These are phyloP conservation scores for Phaseolus coccineus DNA, from an alignment of 331 rosid genomes.

Conservation along the genomic window DNA sequence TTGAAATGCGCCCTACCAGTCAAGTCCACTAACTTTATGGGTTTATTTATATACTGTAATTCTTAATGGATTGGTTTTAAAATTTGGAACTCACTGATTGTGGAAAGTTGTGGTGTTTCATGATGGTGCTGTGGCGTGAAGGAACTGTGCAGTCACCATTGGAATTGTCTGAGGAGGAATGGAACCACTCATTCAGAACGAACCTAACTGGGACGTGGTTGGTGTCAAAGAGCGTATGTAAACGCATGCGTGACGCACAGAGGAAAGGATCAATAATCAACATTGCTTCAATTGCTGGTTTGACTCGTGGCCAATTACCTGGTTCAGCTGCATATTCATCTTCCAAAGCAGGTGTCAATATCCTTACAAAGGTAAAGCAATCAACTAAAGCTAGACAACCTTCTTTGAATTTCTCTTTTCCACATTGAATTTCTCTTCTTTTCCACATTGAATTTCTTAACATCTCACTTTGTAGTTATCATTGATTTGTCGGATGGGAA, in stretches of 20 bases:
- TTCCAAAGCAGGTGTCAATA: conserved; percentile 66
- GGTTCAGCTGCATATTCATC: conserved; percentile 70
- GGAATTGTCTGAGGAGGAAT: conserved; percentile 80
- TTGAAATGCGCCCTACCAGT: no score
- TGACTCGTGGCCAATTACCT: conserved; percentile 60
- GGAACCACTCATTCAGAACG: conserved; percentile 64
- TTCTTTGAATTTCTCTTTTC: background rate
- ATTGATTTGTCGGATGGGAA: background rate
- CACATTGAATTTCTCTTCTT: background rate
- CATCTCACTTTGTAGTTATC: background rate
- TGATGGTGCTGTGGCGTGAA: conserved; percentile 2
- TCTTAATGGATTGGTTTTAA: no score
- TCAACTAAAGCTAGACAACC: background rate
- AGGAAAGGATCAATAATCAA: conserved; percentile 77
- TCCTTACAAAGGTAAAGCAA: conserved; percentile 61
- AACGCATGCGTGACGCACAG: conserved; percentile 59
- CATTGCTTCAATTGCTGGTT: conserved; percentile 73
- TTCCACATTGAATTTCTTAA: background rate
- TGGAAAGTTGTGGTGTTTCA: background rate
- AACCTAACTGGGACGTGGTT: conserved; percentile 82
- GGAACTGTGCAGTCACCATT: conserved; percentile 67
- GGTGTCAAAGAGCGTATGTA: conserved; percentile 75
- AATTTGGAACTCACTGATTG: background rate
- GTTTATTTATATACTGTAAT: no score
- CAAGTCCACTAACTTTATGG: no score